Evolutionary conservation across 306 rosid species (phyloP).

Genomic region (Gastrolobium villosum): DNA sequence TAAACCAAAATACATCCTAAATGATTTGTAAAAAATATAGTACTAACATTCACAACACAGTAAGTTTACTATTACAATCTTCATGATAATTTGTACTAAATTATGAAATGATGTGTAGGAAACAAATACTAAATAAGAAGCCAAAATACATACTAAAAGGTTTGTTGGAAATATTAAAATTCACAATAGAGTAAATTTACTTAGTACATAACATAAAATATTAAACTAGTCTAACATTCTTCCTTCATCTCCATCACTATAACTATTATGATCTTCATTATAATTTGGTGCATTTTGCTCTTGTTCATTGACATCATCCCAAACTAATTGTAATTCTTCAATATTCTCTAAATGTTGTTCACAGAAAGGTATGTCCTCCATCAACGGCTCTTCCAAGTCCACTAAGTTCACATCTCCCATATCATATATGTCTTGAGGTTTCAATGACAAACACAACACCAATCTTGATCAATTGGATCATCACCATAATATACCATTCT

Average conservation of each 20-base stretch:
- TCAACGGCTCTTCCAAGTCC: background rate
- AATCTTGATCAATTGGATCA: too few species aligned
- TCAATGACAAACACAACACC: background rate
- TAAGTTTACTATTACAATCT: too few species aligned
- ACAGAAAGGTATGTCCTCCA: slow-evolving; percentile 17
- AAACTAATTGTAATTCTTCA: slow-evolving; percentile 3
- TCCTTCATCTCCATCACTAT: background rate
- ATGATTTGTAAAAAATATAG: background rate
- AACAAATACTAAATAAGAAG: background rate
- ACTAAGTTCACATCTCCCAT: background rate
- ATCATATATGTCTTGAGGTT: background rate
- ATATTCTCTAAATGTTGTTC: slow-evolving; percentile 10
- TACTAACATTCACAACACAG: too few species aligned
- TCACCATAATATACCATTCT: too few species aligned
- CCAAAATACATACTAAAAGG: background rate
- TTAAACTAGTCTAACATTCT: background rate
- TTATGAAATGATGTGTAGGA: too few species aligned
- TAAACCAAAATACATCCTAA: background rate
- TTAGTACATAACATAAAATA: background rate
- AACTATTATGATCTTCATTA: background rate
- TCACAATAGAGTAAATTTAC: too few species aligned
- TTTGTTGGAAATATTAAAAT: too few species aligned
- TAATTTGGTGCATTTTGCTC: background rate
- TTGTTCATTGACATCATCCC: background rate
- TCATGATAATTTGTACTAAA: too few species aligned